Conservation (phyloP, 2,329 filamentous ascomycete species). For the Hypoxylon sp. region DNA sequence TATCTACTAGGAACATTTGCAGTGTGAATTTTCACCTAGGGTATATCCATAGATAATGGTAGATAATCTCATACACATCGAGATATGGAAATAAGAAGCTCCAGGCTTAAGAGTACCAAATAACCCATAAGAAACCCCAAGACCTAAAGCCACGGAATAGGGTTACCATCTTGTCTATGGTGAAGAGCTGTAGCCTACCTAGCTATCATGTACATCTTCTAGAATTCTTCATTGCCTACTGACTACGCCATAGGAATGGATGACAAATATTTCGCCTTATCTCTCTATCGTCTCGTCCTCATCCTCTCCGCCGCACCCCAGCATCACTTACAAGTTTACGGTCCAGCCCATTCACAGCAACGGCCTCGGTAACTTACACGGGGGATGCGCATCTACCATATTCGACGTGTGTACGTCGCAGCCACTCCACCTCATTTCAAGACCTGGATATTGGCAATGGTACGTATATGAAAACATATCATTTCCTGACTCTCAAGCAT, state of each 20-base stretch:
- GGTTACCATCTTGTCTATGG: background rate
- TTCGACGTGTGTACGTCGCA: slow-evolving; percentile 76
- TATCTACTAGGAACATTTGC: background rate
- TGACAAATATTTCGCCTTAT: slow-evolving; percentile 57
- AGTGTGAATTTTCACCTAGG: background rate
- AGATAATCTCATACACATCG: background rate
- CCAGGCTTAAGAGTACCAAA: background rate
- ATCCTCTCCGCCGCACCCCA: slow-evolving; percentile 54
- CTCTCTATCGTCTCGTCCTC: slow-evolving; percentile 58
- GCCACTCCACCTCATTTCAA: slow-evolving; percentile 67
- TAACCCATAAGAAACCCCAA: background rate
- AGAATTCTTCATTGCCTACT: background rate
- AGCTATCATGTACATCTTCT: background rate
- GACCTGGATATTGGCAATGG: slow-evolving; percentile 70
- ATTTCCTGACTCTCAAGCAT: background rate
- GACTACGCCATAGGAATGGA: slow-evolving; percentile 59
- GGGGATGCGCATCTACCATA: slow-evolving; percentile 73
- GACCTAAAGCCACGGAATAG: background rate
- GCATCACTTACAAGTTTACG: slow-evolving; percentile 62
- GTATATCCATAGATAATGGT: background rate
- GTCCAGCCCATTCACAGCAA: slow-evolving; percentile 67
- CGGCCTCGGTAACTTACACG: slow-evolving; percentile 68
- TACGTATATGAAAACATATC: background rate
- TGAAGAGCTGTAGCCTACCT: background rate
- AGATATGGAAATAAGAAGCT: background rate